phyloP scores from a whole-genome alignment of 768 basidiomycete species.

The Pleurotus tuoliensis region DNA sequence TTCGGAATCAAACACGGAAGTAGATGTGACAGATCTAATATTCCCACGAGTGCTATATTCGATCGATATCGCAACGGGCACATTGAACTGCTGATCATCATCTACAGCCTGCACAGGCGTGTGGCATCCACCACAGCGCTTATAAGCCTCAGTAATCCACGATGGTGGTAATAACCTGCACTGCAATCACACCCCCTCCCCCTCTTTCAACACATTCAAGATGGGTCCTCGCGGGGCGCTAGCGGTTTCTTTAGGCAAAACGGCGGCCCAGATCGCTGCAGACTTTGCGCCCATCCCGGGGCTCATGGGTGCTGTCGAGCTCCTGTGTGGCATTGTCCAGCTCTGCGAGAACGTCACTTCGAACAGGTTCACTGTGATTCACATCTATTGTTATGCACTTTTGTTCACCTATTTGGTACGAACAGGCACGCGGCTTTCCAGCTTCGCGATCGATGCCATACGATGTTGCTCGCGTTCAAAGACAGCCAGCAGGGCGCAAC shows the following conservation, averaged over 20 bases:
- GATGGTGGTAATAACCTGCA: neutral
- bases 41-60: neutral
- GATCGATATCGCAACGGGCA: neutral
- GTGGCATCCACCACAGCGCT: too few relatives aligned
- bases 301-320: conserved; percentile 36
- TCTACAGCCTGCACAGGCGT: neutral
- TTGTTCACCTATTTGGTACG: neutral
- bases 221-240: conserved; percentile 1
- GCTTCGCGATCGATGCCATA: conserved; percentile 12
- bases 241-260: conserved; percentile 22
- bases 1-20: neutral
- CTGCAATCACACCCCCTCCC: neutral
- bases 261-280: conserved; percentile 41
- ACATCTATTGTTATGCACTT: neutral
- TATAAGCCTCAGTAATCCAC: too few relatives aligned
- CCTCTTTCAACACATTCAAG: too few relatives aligned
- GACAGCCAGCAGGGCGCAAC: conserved; percentile 29
- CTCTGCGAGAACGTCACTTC: conserved; percentile 43
- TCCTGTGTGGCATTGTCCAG: conserved; percentile 38
- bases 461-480: conserved; percentile 7
- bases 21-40: neutral
- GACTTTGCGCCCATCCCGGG: conserved; percentile 46
- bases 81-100: neutral
- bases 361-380: conserved; percentile 36
- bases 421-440: conserved; percentile 8